Conservation (phyloP, 148 eudicot species). For the Linanthus parryae region DNA sequence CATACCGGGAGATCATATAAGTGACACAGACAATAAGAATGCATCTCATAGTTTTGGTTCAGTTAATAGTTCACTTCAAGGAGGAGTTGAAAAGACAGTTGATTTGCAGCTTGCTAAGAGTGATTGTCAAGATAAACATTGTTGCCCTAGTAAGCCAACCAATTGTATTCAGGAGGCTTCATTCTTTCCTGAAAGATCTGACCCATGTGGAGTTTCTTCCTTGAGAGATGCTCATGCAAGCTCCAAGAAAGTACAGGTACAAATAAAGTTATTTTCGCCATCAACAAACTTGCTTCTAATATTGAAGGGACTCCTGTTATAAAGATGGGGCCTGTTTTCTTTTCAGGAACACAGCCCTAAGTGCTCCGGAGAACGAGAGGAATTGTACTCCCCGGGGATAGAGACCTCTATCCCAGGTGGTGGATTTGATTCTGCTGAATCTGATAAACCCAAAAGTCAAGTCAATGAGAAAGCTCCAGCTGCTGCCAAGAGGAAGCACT, state of each 20-base stretch:
- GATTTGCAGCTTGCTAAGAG: slow-evolving; percentile 14
- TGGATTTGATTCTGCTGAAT: neutral
- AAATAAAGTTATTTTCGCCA: neutral
- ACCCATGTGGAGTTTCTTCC: slow-evolving; percentile 21
- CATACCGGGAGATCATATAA: slow-evolving; percentile 7
- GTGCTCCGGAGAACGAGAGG: slow-evolving; percentile 17
- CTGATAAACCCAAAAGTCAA: slow-evolving; percentile 7
- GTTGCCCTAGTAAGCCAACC: neutral
- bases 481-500: slow-evolving; percentile 8
- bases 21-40: slow-evolving; percentile 19
- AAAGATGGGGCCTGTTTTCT: neutral
- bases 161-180: slow-evolving; percentile 8
- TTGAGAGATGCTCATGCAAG: slow-evolving; percentile 11
- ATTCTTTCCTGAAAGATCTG: slow-evolving; percentile 15
- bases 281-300: neutral
- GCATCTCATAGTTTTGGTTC: slow-evolving; percentile 20
- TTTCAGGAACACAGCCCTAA: slow-evolving; percentile 15
- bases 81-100: slow-evolving; percentile 14
- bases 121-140: slow-evolving; percentile 11
- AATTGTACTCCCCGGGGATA: slow-evolving; percentile 5
- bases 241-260: slow-evolving; percentile 17
- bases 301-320: neutral
- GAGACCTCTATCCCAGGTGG: slow-evolving; percentile 4
- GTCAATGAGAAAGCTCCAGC: slow-evolving; percentile 13
- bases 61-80: slow-evolving; percentile 16